These are phyloP conservation scores for Drechslerella coelobrocha DNA, from an alignment of 2,329 filamentous ascomycete species.

Conservation along the genomic window DNA sequence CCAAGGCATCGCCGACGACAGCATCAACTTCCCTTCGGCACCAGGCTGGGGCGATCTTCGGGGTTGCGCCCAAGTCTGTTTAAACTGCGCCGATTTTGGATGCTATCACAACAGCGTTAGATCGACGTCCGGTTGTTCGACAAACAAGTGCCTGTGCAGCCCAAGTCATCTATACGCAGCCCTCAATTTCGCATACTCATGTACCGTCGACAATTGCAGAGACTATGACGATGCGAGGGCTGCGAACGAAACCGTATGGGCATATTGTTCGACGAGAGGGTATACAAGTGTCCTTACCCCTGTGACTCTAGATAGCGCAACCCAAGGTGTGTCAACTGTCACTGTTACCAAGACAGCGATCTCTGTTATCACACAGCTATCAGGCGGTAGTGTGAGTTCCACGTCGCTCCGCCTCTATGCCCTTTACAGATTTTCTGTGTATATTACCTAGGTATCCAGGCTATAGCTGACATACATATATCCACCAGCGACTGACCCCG, in stretches of 20 bases:
- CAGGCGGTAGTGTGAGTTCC: conserved; percentile 9
- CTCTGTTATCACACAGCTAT: conserved; percentile 4
- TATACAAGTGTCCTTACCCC: conserved; percentile 8
- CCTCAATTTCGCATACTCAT: conserved; percentile 11
- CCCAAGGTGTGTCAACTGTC: conserved; percentile 18
- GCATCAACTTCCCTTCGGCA: conserved; percentile 12
- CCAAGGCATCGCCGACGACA: conserved; percentile 9
- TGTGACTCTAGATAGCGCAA: conserved; percentile 8
- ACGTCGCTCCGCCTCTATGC: conserved; percentile 1
- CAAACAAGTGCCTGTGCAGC: conserved; percentile 14
- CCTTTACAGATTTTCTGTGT: not conserved
- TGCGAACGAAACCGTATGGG: conserved; percentile 10
- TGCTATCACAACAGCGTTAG: conserved; percentile 16
- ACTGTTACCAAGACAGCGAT: conserved; percentile 6
- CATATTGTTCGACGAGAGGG: conserved; percentile 5
- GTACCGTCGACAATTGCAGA: conserved; percentile 1
- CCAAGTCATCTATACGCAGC: conserved; percentile 10
- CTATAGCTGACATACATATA: not conserved
- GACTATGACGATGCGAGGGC: conserved; percentile 5
- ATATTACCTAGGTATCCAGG: not conserved
- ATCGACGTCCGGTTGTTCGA: conserved; percentile 10
- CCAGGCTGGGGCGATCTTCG: conserved; percentile 11
- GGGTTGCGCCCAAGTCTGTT: conserved; percentile 5
- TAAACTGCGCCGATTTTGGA: conserved; percentile 10
- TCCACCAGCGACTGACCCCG: not conserved